A percentile compares a stretch with the other conserved stretches of the same genome.
Evolutionary conservation across 768 basidiomycete species (phyloP).

Genomic region (Crassisporium funariophilum): DNA sequence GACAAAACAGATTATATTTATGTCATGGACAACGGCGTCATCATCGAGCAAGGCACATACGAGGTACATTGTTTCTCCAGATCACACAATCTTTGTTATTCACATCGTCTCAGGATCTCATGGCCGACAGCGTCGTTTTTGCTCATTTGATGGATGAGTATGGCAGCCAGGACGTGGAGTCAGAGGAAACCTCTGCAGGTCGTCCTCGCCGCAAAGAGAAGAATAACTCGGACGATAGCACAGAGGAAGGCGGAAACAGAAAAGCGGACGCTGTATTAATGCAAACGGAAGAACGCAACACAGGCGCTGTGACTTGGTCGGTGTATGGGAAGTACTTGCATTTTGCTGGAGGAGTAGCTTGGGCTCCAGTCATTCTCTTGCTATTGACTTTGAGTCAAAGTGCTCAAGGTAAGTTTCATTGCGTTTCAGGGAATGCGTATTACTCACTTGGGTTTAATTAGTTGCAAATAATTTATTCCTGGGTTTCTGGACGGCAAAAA

Average conservation of each 20-base stretch:
- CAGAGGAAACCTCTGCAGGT: slow-evolving; percentile 7
- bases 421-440: slow-evolving; percentile 33
- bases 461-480: slow-evolving; percentile 72
- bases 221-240: slow-evolving; percentile 6
- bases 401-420: slow-evolving; percentile 44
- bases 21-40: slow-evolving; percentile 58
- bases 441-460: slow-evolving; percentile 32
- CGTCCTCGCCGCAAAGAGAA: slow-evolving; percentile 13
- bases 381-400: slow-evolving; percentile 51
- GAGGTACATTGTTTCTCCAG: slow-evolving; percentile 31
- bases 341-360: slow-evolving; percentile 49
- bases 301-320: slow-evolving; percentile 52
- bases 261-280: slow-evolving; percentile 37
- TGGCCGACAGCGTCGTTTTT: slow-evolving; percentile 45
- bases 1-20: slow-evolving; percentile 67
- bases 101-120: slow-evolving; percentile 51
- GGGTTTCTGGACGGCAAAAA: slow-evolving; percentile 68
- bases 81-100: slow-evolving; percentile 1
- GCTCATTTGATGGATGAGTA: slow-evolving; percentile 59
- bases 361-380: slow-evolving; percentile 46
- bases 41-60: slow-evolving; percentile 67
- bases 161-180: slow-evolving; percentile 39
- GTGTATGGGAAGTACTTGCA: slow-evolving; percentile 52
- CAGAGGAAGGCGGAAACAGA: slow-evolving; percentile 22
- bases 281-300: slow-evolving; percentile 61